Percentiles rank a stretch among this genome's conserved stretches.
Conservation (phyloP, 1,139 yeast species). For the Chernovozyma sophiae-reginae region DNA sequence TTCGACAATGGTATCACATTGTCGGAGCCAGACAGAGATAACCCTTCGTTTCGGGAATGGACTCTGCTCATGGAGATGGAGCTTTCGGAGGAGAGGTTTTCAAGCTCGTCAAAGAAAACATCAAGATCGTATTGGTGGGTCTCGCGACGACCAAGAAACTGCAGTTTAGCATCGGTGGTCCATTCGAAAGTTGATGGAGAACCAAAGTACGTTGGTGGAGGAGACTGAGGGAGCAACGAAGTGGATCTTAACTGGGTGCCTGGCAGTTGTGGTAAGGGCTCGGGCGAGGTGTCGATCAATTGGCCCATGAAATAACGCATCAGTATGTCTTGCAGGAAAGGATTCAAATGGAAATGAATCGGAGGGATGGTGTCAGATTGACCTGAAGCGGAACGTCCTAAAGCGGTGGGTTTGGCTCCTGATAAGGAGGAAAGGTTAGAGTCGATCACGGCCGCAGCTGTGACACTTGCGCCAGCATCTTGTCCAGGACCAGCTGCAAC, state of each 20-base stretch:
- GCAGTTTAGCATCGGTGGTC: constrained; percentile 4
- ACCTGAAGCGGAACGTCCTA: no score
- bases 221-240: background rate
- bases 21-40: background rate
- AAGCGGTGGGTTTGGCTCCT: no score
- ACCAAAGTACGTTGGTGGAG: background rate
- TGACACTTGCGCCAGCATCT: background rate
- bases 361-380: background rate
- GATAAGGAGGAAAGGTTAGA: no score
- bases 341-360: background rate
- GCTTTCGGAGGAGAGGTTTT: constrained; percentile 22
- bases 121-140: constrained; percentile 25
- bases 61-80: background rate
- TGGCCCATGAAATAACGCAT: background rate
- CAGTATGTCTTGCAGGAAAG: background rate
- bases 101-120: constrained; percentile 42
- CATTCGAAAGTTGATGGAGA: constrained; percentile 6
- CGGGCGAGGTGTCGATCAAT: background rate
- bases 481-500: background rate
- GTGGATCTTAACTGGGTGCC: background rate
- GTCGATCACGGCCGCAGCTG: no score
- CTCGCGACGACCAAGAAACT: background rate
- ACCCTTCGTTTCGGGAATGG: background rate
- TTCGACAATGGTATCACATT: background rate
- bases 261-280: background rate